A percentile compares a stretch with the other conserved stretches of the same genome.
Conservation (phyloP, 1,284 basidiomycete genomes). For the Laetiporus sulphureus region DNA sequence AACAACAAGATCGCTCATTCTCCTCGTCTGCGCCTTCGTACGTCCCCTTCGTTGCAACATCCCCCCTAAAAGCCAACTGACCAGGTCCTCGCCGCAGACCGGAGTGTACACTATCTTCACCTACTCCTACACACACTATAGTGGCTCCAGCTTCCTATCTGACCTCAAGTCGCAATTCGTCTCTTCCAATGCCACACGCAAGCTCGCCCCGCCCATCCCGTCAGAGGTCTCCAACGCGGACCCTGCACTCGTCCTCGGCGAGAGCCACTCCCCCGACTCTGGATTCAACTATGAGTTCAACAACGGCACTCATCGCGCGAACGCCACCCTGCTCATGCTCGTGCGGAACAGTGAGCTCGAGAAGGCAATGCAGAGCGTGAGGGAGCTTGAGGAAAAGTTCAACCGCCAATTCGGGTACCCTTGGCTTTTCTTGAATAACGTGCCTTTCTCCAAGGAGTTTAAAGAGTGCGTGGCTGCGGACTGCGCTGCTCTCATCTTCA, state of each 20-base stretch:
- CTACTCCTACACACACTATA: constrained; percentile 30
- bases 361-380: constrained; percentile 48
- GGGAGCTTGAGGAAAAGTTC: constrained; percentile 56
- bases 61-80: no score
- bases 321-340: constrained; percentile 39
- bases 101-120: constrained; percentile 29
- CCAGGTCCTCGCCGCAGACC: no score
- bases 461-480: constrained; percentile 43
- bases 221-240: not conserved
- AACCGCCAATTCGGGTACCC: constrained; percentile 64
- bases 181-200: not conserved
- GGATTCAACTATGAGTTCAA: no score
- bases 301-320: constrained; percentile 19
- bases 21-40: constrained; percentile 1
- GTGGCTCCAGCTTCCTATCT: constrained; percentile 25
- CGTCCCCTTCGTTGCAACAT: no score
- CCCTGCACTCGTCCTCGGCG: no score
- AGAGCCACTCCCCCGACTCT: no score
- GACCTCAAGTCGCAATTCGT: constrained; percentile 12
- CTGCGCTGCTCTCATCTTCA: not conserved
- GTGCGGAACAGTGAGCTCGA: constrained; percentile 65
- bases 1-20: constrained; percentile 2
- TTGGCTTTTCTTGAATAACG: constrained; percentile 73
- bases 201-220: not conserved
- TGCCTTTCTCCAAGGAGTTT: constrained; percentile 64